Evolutionary conservation across 2,329 filamentous ascomycete genomes (phyloP).

Genomic region (Fusarium miscanthi): DNA sequence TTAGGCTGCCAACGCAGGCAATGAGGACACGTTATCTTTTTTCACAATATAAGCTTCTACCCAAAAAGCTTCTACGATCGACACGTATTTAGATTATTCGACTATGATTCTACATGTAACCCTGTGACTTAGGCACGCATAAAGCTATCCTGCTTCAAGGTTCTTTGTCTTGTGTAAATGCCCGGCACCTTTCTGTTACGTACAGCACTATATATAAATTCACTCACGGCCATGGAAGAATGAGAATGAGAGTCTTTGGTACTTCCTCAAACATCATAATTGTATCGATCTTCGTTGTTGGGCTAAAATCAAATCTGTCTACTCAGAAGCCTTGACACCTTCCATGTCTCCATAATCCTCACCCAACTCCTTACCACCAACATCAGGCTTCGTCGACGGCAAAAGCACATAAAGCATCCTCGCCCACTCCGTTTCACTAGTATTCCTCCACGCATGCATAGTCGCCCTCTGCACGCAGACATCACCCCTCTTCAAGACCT

Average conservation of each 20-base stretch:
- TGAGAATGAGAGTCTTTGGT: accelerated
- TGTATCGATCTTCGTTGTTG: accelerated
- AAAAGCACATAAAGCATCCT: conserved; percentile 56
- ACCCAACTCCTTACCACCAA: conserved; percentile 37
- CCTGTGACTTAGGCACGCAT: accelerated
- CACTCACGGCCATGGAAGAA: accelerated
- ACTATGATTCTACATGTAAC: neutral
- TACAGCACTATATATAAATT: accelerated
- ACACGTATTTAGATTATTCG: neutral
- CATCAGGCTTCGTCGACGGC: conserved; percentile 20
- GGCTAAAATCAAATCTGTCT: neutral
- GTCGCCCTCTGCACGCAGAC: conserved; percentile 66
- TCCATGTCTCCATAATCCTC: conserved; percentile 50
- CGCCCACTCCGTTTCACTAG: conserved; percentile 57
- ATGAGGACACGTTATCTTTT: too few relatives aligned
- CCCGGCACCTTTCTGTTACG: accelerated
- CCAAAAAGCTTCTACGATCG: too few relatives aligned
- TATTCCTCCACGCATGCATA: conserved; percentile 66
- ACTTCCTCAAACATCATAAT: accelerated
- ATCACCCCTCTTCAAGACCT: conserved; percentile 61
- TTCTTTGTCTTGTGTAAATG: accelerated
- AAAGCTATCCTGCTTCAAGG: neutral
- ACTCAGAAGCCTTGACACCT: conserved; percentile 39
- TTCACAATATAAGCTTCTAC: too few relatives aligned
- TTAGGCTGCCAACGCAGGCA: too few relatives aligned